Evolutionary conservation across 2,329 filamentous ascomycete species (phyloP).

Genomic region (Penicillium expansum): DNA sequence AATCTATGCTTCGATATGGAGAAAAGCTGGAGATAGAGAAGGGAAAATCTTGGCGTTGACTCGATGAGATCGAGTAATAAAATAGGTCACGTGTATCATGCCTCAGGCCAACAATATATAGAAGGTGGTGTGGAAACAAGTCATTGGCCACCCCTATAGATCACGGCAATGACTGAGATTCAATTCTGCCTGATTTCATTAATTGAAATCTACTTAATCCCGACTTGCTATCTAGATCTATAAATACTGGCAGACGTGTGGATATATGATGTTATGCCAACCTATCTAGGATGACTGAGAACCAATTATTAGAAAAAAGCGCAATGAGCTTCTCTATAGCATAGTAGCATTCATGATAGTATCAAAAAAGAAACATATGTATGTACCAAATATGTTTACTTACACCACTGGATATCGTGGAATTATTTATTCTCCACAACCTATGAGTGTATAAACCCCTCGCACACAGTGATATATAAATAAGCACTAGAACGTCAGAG

Average conservation of each 20-base stretch:
- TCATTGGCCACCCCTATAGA: not conserved
- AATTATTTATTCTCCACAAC: not conserved
- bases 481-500: not conserved
- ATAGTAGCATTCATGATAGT: not conserved
- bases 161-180: not conserved
- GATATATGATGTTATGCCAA: not conserved
- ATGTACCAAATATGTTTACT: not conserved
- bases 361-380: not conserved
- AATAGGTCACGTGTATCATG: not conserved
- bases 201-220: not conserved
- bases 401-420: not conserved
- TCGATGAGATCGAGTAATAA: conserved; percentile 39
- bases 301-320: not conserved
- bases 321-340: not conserved
- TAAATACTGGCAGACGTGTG: not conserved
- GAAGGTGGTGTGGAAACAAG: too few relatives aligned
- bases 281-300: not conserved
- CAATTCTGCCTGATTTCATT: not conserved
- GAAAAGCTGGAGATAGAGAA: conserved; percentile 12
- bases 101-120: too few relatives aligned
- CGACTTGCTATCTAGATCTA: not conserved
- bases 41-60: conserved; percentile 21
- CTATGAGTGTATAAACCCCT: not conserved
- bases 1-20: conserved; percentile 23
- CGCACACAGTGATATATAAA: not conserved